Conservation (phyloP, 169 alveolate species). For the Plasmodium vivax region DNA sequence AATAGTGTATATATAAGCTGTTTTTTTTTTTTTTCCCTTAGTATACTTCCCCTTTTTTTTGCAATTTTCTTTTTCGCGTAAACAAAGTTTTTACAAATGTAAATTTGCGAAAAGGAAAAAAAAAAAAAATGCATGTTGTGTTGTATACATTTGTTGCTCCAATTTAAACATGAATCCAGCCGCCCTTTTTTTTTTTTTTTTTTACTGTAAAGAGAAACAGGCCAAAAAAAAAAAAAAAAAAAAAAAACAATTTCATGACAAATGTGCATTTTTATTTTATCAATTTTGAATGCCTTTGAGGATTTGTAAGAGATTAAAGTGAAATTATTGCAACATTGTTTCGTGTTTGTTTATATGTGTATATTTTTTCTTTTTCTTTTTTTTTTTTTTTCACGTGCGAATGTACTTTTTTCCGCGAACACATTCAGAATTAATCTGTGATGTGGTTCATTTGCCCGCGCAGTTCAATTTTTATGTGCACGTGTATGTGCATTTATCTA, state of each 20-base stretch:
- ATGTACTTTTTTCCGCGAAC: background rate
- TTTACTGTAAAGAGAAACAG: background rate
- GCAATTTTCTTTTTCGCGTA: background rate
- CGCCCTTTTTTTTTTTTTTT: background rate
- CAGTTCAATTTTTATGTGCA: background rate
- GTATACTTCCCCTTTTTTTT: background rate
- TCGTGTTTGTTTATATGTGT: background rate
- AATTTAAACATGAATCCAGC: background rate
- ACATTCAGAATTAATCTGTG: background rate
- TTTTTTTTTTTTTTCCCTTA: background rate
- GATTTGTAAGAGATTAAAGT: background rate
- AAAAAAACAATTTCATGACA: background rate
- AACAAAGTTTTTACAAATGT: background rate
- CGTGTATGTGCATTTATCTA: background rate
- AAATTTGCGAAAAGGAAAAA: background rate
- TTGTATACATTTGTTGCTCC: background rate
- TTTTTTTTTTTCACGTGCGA: background rate
- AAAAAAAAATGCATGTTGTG: conserved; percentile 9
- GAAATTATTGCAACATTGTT: background rate
- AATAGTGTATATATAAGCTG: background rate
- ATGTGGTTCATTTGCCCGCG: background rate
- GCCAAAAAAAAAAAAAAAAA: background rate
- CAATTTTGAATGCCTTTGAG: conserved; percentile 9
- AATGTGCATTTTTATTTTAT: background rate
- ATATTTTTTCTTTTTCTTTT: background rate